These are phyloP conservation scores for Cryphonectria radicalis DNA, from an alignment of 2,329 filamentous ascomycete species.

Conservation along the genomic window DNA sequence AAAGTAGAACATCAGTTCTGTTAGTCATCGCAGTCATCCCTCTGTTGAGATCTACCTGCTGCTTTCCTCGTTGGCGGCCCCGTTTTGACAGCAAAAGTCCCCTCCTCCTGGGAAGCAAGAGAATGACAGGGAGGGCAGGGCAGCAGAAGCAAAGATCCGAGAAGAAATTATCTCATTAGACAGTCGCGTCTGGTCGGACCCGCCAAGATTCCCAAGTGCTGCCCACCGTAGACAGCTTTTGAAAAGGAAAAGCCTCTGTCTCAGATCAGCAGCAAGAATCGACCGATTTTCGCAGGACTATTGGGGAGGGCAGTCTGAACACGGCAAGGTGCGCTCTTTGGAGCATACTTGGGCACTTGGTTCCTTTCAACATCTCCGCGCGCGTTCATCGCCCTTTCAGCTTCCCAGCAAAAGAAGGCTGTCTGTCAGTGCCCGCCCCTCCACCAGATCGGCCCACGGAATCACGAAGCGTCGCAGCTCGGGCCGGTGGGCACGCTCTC, in stretches of 20 bases:
- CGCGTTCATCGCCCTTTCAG: background rate
- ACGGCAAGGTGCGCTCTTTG: constrained; percentile 18
- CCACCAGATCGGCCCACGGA: background rate
- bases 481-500: background rate
- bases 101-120: background rate
- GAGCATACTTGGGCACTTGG: background rate
- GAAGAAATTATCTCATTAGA: constrained; percentile 28
- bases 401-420: background rate
- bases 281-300: constrained; percentile 6
- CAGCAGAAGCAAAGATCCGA: constrained; percentile 14
- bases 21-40: constrained; percentile 1
- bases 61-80: background rate
- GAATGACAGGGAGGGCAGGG: background rate
- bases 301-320: background rate
- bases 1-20: background rate
- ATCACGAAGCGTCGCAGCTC: constrained; percentile 9
- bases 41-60: background rate
- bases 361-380: background rate
- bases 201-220: constrained; percentile 20
- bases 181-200: constrained; percentile 24
- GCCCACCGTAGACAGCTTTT: background rate
- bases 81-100: background rate
- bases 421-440: background rate
- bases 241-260: constrained; percentile 26
- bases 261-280: constrained; percentile 23